These are phyloP conservation scores for Capronia americana DNA, from an alignment of 2,329 filamentous ascomycete species.

Conservation along the genomic window DNA sequence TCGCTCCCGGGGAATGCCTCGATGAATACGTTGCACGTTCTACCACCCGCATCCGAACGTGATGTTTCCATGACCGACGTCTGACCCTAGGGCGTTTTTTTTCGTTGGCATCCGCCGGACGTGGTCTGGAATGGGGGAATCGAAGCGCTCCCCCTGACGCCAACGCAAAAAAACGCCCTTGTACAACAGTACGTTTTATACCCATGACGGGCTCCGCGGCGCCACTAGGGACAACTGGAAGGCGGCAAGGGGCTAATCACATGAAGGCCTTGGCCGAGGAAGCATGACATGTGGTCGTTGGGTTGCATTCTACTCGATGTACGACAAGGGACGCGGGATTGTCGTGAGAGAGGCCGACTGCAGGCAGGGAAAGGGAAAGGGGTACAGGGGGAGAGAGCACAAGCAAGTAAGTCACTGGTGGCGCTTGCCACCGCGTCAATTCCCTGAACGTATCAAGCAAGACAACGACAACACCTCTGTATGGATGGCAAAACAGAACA, in stretches of 20 bases:
- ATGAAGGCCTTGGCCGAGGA: background rate
- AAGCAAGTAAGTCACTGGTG: background rate
- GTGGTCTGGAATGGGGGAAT: background rate
- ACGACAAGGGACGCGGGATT: background rate
- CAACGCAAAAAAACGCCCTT: background rate
- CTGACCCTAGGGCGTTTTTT: conserved; percentile 3
- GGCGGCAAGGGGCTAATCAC: background rate
- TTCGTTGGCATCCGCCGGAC: background rate
- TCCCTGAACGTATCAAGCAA: background rate
- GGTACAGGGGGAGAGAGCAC: background rate
- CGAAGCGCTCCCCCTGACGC: too few species aligned
- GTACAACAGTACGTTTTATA: background rate
- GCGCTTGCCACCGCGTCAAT: background rate
- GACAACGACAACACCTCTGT: background rate
- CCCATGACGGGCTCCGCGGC: background rate
- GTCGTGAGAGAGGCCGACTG: background rate
- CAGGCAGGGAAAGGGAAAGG: background rate
- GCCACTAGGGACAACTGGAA: background rate
- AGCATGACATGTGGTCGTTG: background rate
- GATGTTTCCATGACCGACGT: conserved; percentile 30
- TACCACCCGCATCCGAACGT: conserved; percentile 10
- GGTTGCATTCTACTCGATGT: background rate
- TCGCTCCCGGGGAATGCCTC: conserved; percentile 16
- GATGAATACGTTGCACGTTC: conserved; percentile 28
- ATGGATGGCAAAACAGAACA: background rate